Percentiles rank a stretch among this genome's conserved stretches.
Evolutionary conservation across 129 eudicot genomes (phyloP).

Genomic region (Artemisia tridentata): DNA sequence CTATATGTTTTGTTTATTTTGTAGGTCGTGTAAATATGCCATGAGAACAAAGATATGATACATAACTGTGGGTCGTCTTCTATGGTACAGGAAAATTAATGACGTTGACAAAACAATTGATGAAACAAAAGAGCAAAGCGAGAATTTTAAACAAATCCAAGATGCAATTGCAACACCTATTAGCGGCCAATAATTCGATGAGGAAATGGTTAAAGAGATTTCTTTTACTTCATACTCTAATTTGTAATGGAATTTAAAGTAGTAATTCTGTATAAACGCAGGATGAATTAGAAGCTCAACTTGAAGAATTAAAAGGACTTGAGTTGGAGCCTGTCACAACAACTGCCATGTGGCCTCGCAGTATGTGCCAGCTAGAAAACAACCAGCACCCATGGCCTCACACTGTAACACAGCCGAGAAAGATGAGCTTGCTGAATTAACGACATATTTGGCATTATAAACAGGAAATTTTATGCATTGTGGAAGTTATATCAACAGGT

Average conservation of each 20-base stretch:
- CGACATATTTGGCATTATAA: constrained; percentile 49
- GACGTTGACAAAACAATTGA: too few species aligned
- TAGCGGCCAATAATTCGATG: too few species aligned
- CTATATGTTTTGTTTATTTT: constrained; percentile 3
- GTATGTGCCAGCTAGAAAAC: constrained; percentile 26
- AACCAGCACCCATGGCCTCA: constrained; percentile 36
- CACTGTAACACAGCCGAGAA: constrained; percentile 39
- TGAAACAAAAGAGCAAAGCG: too few species aligned
- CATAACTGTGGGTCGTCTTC: neutral
- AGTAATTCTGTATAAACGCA: too few species aligned
- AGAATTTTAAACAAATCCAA: too few species aligned
- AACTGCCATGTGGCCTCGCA: neutral
- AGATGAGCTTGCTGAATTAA: constrained; percentile 53
- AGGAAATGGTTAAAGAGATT: too few species aligned
- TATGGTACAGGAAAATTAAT: too few species aligned
- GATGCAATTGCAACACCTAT: too few species aligned
- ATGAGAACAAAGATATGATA: neutral
- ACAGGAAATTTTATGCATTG: neutral
- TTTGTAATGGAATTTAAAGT: too few species aligned
- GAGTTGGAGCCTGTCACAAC: constrained; percentile 30
- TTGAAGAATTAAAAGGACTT: constrained; percentile 33
- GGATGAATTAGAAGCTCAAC: constrained; percentile 38
- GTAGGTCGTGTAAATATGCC: neutral
- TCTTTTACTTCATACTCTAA: too few species aligned
- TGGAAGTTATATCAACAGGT: neutral